Evolutionary conservation across 1,284 basidiomycete species (phyloP).

Genomic region (Ustilago tritici): DNA sequence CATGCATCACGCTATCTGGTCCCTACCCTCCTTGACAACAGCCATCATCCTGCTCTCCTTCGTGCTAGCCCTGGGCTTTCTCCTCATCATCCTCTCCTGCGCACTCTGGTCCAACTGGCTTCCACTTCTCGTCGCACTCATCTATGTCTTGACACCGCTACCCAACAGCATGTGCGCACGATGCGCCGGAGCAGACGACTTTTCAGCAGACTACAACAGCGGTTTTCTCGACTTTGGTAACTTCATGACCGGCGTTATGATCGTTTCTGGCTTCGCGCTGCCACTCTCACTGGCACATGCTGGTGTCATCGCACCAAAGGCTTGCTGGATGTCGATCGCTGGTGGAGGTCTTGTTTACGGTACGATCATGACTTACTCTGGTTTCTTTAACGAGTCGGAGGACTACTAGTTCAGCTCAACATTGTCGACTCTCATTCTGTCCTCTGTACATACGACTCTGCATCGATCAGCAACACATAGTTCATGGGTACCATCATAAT

Average conservation of each 20-base stretch:
- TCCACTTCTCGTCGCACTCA: constrained; percentile 92
- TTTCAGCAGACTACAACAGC: constrained; percentile 73
- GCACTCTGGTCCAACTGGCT: constrained; percentile 97
- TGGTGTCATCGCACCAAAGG: constrained; percentile 83
- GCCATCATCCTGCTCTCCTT: constrained; percentile 76
- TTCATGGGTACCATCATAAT: constrained; percentile 18
- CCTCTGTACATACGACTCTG: constrained; percentile 36
- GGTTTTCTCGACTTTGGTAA: constrained; percentile 85
- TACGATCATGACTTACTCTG: constrained; percentile 74
- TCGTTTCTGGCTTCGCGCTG: constrained; percentile 89
- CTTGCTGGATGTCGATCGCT: constrained; percentile 91
- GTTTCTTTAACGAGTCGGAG: constrained; percentile 63
- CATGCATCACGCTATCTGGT: neutral
- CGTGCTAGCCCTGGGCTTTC: constrained; percentile 93
- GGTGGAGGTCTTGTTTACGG: constrained; percentile 95
- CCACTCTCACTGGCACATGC: constrained; percentile 93
- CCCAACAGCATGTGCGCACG: constrained; percentile 83
- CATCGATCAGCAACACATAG: neutral
- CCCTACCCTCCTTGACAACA: constrained; percentile 13
- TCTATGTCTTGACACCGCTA: constrained; percentile 92
- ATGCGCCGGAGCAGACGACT: constrained; percentile 73
- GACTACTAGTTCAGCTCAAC: constrained; percentile 39
- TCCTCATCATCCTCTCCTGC: constrained; percentile 97
- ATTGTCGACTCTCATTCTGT: neutral
- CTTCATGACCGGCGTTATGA: constrained; percentile 89